phyloP scores from a whole-genome alignment of 2,329 filamentous ascomycete species.

The Ophiocordyceps camponoti-rufipedis region DNA sequence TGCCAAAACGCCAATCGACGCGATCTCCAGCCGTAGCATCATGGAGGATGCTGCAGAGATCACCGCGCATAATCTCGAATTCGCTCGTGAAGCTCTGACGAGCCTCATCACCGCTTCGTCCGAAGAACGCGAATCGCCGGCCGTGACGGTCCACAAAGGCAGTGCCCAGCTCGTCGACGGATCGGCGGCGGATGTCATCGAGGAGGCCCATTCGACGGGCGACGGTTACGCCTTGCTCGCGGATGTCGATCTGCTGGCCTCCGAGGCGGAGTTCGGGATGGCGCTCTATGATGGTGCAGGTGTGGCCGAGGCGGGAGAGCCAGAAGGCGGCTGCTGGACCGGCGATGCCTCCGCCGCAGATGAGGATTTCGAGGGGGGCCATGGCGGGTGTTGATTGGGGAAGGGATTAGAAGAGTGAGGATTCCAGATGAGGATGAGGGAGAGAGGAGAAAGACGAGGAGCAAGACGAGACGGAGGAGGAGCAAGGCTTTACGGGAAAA shows the following conservation, averaged over 20 bases:
- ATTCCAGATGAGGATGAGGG: not conserved
- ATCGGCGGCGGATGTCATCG: conserved; percentile 14
- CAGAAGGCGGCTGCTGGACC: conserved; percentile 23
- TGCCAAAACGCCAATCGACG: conserved; percentile 11
- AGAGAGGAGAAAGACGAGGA: not conserved
- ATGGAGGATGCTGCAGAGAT: conserved; percentile 31
- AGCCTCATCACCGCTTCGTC: conserved; percentile 20
- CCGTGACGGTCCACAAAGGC: conserved; percentile 23
- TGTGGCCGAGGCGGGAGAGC: conserved; percentile 17
- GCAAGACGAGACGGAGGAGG: too few relatives aligned
- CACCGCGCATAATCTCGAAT: conserved; percentile 41
- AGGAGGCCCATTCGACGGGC: conserved; percentile 21
- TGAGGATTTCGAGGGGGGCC: conserved; percentile 24
- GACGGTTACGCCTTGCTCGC: conserved; percentile 20
- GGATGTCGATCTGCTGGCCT: conserved; percentile 28
- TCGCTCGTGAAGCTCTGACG: conserved; percentile 31
- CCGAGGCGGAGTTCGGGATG: conserved; percentile 15
- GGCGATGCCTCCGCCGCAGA: conserved; percentile 26
- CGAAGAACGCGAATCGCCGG: conserved; percentile 18
- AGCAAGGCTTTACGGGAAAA: not conserved
- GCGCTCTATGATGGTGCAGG: conserved; percentile 26
- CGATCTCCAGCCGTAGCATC: conserved; percentile 13
- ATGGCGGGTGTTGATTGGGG: conserved; percentile 2
- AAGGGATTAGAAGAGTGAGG: not conserved
- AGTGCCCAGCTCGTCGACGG: conserved; percentile 28